Percentiles rank a stretch among this genome's conserved stretches.
Conservation (phyloP, 345 rosid genomes). For the Citrus sinensis region DNA sequence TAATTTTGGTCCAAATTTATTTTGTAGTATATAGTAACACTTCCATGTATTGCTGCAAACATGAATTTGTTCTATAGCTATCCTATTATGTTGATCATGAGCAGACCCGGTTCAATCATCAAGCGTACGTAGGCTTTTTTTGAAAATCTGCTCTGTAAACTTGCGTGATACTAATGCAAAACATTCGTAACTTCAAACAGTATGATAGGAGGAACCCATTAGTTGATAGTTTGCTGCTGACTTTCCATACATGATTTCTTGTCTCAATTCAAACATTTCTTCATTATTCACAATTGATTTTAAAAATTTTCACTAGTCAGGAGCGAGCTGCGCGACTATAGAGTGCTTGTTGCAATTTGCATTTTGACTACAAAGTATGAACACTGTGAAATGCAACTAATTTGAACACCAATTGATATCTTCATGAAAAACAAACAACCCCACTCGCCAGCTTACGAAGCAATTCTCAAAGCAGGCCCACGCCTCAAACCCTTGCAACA, state of each 20-base stretch:
- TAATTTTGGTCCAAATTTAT: background rate
- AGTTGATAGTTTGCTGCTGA: background rate
- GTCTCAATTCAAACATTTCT: background rate
- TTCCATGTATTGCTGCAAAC: background rate
- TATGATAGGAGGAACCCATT: too few relatives aligned
- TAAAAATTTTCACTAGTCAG: background rate
- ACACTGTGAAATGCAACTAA: background rate
- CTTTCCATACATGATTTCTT: background rate
- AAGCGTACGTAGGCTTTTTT: too few relatives aligned
- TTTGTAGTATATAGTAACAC: background rate
- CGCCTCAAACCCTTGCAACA: constrained; percentile 60
- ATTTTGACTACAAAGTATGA: background rate
- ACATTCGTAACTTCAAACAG: too few relatives aligned
- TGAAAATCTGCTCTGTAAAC: too few relatives aligned
- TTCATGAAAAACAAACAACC: constrained; percentile 34
- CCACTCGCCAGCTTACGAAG: constrained; percentile 52
- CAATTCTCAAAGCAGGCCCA: constrained; percentile 65
- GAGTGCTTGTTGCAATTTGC: background rate
- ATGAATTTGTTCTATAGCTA: too few relatives aligned
- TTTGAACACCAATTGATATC: background rate
- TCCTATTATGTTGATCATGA: background rate
- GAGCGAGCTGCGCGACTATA: background rate
- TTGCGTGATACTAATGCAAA: too few relatives aligned
- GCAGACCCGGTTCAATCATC: background rate
- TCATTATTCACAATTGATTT: background rate